Percentiles rank a stretch among this genome's conserved stretches.
Evolutionary conservation across 768 basidiomycete genomes (phyloP).

Genomic region (Suillus variegatus): DNA sequence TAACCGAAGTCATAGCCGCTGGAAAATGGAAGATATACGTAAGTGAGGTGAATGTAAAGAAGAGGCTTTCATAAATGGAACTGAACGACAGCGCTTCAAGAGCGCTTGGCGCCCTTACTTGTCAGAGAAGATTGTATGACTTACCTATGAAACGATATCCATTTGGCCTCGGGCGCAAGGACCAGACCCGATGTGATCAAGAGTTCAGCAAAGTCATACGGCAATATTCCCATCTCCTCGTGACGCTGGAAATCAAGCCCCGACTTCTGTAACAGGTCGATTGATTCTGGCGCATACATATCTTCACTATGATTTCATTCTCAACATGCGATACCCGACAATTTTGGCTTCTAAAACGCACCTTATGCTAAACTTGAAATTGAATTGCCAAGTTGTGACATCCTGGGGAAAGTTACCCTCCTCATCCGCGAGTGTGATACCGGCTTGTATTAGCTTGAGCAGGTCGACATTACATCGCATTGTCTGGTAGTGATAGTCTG

Average conservation of each 20-base stretch:
- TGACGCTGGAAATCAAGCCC: constrained; percentile 96
- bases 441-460: constrained; percentile 96
- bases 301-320: constrained; percentile 66
- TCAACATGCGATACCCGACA: background rate
- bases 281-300: constrained; percentile 98
- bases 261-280: constrained; percentile 91
- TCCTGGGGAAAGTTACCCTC: constrained; percentile 91
- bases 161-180: constrained; percentile 82
- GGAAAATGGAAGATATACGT: constrained; percentile 10
- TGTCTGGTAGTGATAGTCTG: constrained; percentile 99
- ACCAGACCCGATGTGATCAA: constrained; percentile 97
- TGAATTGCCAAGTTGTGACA: constrained; percentile 98
- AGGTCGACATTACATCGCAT: constrained; percentile 99
- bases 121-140: constrained; percentile 25
- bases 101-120: background rate
- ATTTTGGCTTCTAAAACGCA: constrained; percentile 31
- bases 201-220: constrained; percentile 94
- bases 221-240: constrained; percentile 87
- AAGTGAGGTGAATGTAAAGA: background rate
- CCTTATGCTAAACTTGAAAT: constrained; percentile 92
- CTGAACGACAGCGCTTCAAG: background rate
- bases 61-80: background rate
- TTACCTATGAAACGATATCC: constrained; percentile 98
- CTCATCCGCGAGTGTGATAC: constrained; percentile 92
- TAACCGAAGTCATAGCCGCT: constrained; percentile 99